phyloP scores from a whole-genome alignment of 1,139 yeast species.

The Suhomyces yuchorum region DNA sequence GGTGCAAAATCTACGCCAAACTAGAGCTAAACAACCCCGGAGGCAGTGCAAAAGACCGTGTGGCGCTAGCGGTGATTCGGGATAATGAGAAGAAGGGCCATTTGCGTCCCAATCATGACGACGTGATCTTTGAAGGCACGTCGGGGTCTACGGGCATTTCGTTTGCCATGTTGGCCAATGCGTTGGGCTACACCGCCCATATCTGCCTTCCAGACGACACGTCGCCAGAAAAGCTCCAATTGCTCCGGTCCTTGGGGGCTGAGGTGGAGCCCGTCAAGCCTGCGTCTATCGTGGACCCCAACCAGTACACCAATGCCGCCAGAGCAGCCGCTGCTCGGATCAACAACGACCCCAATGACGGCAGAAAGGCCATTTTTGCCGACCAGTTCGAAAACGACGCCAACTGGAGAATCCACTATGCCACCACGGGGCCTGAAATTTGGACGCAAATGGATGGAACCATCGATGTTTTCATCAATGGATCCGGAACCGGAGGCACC shows the following conservation, averaged over 20 bases:
- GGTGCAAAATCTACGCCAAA: slow-evolving; percentile 84
- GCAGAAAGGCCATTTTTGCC: slow-evolving; percentile 72
- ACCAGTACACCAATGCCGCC: slow-evolving; percentile 91
- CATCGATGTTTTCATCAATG: slow-evolving; percentile 79
- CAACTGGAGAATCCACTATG: slow-evolving; percentile 84
- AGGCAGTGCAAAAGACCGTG: slow-evolving; percentile 94
- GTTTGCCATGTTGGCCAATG: slow-evolving; percentile 82
- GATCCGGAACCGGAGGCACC: slow-evolving; percentile 77
- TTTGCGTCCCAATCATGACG: slow-evolving; percentile 56
- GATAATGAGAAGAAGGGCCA: slow-evolving; percentile 64
- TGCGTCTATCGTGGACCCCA: slow-evolving; percentile 91
- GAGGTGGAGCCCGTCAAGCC: slow-evolving; percentile 87
- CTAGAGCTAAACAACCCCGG: slow-evolving; percentile 88
- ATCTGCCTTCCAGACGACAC: slow-evolving; percentile 97
- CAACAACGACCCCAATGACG: slow-evolving; percentile 42
- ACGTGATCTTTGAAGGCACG: slow-evolving; percentile 88
- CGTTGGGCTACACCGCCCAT: slow-evolving; percentile 86
- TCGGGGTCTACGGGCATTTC: slow-evolving; percentile 96
- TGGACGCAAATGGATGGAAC: slow-evolving; percentile 63
- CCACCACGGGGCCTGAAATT: slow-evolving; percentile 90
- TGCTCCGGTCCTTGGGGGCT: slow-evolving; percentile 79
- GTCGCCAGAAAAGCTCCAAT: slow-evolving; percentile 73
- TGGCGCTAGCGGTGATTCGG: slow-evolving; percentile 80
- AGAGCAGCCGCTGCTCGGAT: slow-evolving; percentile 60
- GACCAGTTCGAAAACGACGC: slow-evolving; percentile 93